Conservation (phyloP, 2,329 filamentous ascomycete species). For the Arthrobotrys entomopaga region DNA sequence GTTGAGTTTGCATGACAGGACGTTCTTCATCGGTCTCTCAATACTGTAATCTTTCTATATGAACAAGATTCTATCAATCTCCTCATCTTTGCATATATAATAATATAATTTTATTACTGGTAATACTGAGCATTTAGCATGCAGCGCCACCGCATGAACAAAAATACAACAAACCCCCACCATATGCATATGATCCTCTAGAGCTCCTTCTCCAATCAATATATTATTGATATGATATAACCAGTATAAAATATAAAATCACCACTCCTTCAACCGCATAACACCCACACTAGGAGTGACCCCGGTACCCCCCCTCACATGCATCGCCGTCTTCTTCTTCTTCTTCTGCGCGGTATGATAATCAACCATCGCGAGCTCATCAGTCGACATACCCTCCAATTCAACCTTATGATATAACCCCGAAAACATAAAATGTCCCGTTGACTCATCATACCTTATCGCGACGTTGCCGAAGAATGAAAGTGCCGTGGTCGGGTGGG, state of each 20-base stretch:
- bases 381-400: not conserved
- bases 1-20: slow-evolving; percentile 1
- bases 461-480: slow-evolving; percentile 22
- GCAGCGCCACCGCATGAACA: too few species aligned
- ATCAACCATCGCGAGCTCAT: not conserved
- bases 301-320: not conserved
- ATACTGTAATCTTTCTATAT: too few species aligned
- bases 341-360: slow-evolving; percentile 4
- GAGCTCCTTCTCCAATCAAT: too few species aligned
- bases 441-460: slow-evolving; percentile 22
- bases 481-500: not conserved
- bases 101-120: not conserved
- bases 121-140: too few species aligned
- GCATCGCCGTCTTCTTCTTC: too few species aligned
- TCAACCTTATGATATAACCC: slow-evolving; percentile 32
- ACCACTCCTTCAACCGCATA: not conserved
- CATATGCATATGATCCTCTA: too few species aligned
- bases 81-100: too few species aligned
- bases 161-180: too few species aligned
- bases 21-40: too few species aligned
- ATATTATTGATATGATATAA: too few species aligned
- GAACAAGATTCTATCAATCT: too few species aligned
- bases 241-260: not conserved
- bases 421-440: slow-evolving; percentile 18
- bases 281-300: not conserved